Evolutionary conservation across 805 yeast species (phyloP), one percentile per base, ranked within the genome.

Genomic region (Sugiyamaella floridensis): DNA sequence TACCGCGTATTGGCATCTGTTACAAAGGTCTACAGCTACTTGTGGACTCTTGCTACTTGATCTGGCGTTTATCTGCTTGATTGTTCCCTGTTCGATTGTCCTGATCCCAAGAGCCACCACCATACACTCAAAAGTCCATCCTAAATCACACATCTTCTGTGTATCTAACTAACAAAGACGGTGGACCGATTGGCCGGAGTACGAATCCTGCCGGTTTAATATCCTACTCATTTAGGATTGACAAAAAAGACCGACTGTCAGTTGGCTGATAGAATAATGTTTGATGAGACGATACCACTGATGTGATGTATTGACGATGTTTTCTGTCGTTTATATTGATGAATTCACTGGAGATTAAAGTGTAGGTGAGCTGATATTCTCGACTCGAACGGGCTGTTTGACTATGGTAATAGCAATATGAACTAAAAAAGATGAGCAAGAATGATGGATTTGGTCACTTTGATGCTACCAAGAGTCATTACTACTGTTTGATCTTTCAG

Each of bases 101-200:
- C 26, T 6, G 3, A 22, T 22, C 6, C 6, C 26, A 4, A 22
- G 3, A n/a, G n/a, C n/a, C n/a, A n/a, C n/a, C 4, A 11, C n/a
- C 37, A 5, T 8, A 32, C 37, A 5, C 37, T 11, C n/a, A 14
- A 32, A 4, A 11, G 4, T 11, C 9, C 37, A 10, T 32, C n/a
- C 37, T 32, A 32, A 11, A 8, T 3, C n/a, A 8, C 37, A 11
- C n/a, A 5, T 32, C 37, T 11, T 11, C 12, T 32, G 4, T 11
- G 4, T 32, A 32, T n/a, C 15, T 41, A 22, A 15, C 29, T 43
- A 16, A 11, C 45, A 16, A 28, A 67, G 70, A 63, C 71, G 22
- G 66, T 81, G 43, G 89, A 81, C 64, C 72, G 75, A 58, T 57
- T 83, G 14, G 87, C 89, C 1, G 88, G 87, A 41, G 81, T 82